Evolutionary conservation across 441 rosid species (phyloP), one percentile per base, ranked within the genome.

Genomic region (Adansonia madagascariensis): DNA sequence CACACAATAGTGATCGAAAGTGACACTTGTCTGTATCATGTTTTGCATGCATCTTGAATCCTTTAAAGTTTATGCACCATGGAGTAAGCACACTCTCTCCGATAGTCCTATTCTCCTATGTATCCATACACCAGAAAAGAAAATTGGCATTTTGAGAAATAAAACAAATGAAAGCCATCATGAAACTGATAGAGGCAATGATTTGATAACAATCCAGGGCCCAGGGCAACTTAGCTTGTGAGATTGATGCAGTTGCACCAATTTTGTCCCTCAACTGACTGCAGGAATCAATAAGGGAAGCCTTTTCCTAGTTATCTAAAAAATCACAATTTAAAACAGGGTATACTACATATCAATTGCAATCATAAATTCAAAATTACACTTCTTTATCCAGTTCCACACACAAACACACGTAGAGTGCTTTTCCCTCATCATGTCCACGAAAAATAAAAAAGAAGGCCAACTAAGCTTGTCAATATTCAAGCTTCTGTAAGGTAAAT

Each of bases 311-410:
- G 99, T 91, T 39, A 96, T 97, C 99, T 94, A 78, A 43, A 31
- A 47, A 55, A 79, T 11, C 27, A 52, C 11, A 2, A 9, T 62
- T 22, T 49, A 74, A 35, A 49, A 31, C 1, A 14, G 39, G 44
- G 8, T 46, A 31, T 7, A 9, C 61, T 53, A 20, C 27, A 63
- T 31, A 27, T 59, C 60, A 5, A 46, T 50, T 65, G 69, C 72
- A 55, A 8, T 14, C 77, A 22, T 74, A 44, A 5, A 68, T 68
- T 68, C 2, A 43, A 20, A 83, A 39, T 57, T 62, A 17, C 75
- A 94, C 99, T 98, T 96, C 98, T 83, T 88, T 90, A 87, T 91
- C 99, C 83, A 96, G 83, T 86, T 96, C 98, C 76, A 96, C 98
- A 11, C 91, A 90, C 71, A 96, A 76, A 83, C 35, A 31, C 35